Evolutionary conservation across 1,284 basidiomycete species (phyloP), one percentile per base, ranked within the genome.

Genomic region (Paramarasmius palmivorus): DNA sequence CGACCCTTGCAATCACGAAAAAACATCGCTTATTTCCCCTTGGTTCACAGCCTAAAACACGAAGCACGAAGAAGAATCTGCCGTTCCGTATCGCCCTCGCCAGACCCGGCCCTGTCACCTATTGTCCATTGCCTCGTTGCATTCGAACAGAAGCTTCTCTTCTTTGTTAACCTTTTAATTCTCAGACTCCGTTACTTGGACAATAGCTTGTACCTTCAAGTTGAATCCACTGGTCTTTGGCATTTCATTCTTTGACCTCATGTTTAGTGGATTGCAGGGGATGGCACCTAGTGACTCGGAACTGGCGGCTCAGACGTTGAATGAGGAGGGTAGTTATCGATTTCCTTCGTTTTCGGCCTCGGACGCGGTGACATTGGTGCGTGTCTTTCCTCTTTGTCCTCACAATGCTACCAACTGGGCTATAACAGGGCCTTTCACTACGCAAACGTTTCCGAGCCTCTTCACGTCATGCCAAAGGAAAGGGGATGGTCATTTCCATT

Each of bases 401-500:
- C 12, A 34, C 15, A 25, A 14, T 23, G 37, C 22, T 17, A 35
- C 17, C 10, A 15, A 29, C 8, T 17, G n/a, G 22, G 12, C 37
- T 46, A 40, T 34, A 9, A 29, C 37, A 78, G 75, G 89, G 89
- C 6, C 79, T 92, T 53, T 90, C 88, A 10, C 70, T 92, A 47
- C 81, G 89, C 58, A 92, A 92, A 68, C 79, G 89, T 22, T 92
- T 92, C 62, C 81, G 89, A 50, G 79, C 79, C n/a, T 83, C 84
- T 17, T 77, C 81, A 36, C 77, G 89, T 23, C 86, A 90, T 64
- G 72, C 75, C 15, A 87, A 86, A 64, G 90, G 90, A 26, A 88
- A 89, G 64, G 90, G 90, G 22, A 78, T 90, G 54, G 84, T 90
- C 42, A 81, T 92, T 56, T 85, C 86, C 12, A 82, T 92, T 55